A percentile compares a stretch with the other conserved stretches of the same genome.
Evolutionary conservation across 2,329 filamentous ascomycete species (phyloP).

Genomic region (Colletotrichum simmondsii): DNA sequence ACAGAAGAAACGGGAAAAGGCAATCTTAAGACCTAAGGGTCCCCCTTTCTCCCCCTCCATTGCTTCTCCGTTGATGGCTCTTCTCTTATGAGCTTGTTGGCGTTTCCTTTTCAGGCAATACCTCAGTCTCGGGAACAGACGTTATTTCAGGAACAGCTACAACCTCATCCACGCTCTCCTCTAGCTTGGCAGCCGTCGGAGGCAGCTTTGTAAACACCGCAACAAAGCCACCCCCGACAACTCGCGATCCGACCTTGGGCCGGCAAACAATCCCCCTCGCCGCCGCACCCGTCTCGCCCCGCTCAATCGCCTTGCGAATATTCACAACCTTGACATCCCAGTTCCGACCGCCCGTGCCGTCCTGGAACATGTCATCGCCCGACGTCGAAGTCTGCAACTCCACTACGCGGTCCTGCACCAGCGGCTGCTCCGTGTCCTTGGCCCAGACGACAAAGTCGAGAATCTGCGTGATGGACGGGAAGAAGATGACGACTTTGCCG

Average conservation of each 20-base stretch:
- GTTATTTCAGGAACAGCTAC: not conserved
- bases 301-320: conserved; percentile 38
- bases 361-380: conserved; percentile 53
- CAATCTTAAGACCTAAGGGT: not conserved
- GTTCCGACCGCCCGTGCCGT: conserved; percentile 62
- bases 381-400: conserved; percentile 61
- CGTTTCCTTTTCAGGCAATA: not conserved
- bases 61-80: too few relatives aligned
- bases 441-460: conserved; percentile 69
- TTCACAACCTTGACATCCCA: conserved; percentile 70
- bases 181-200: not conserved
- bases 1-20: not conserved
- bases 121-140: not conserved
- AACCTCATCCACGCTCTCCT: not conserved
- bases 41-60: not conserved
- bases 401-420: conserved; percentile 67
- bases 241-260: conserved; percentile 52
- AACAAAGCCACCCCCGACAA: conserved; percentile 54
- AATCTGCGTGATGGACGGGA: conserved; percentile 83
- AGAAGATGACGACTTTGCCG: conserved; percentile 76
- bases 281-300: conserved; percentile 11
- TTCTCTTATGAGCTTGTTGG: not conserved
- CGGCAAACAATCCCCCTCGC: conserved; percentile 50
- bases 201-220: conserved; percentile 42
- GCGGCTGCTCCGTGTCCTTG: conserved; percentile 62